Evolutionary conservation across 108 stramenopile species (phyloP).

Genomic region (Cyclotella cryptica): DNA sequence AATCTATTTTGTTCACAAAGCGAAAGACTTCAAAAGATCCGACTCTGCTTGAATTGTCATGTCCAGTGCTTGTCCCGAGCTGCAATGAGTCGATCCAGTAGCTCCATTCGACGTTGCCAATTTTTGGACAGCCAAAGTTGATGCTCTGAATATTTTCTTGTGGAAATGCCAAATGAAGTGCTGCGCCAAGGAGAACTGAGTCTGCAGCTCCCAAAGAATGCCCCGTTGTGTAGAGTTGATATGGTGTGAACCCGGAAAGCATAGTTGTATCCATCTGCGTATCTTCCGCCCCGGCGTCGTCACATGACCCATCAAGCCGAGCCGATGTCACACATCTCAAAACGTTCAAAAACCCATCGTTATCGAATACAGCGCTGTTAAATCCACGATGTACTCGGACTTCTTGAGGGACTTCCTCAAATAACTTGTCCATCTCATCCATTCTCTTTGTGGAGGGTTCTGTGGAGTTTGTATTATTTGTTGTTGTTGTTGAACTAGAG

Average conservation of each 20-base stretch:
- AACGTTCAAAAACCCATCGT: slow-evolving; percentile 35
- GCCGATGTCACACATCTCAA: slow-evolving; percentile 46
- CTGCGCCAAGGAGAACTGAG: slow-evolving; percentile 73
- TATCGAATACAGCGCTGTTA: slow-evolving; percentile 77
- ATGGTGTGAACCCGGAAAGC: slow-evolving; percentile 14
- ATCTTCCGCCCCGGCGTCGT: slow-evolving; percentile 6
- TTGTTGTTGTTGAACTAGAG: slow-evolving; percentile 7
- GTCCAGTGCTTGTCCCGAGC: slow-evolving; percentile 30
- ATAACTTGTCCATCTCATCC: slow-evolving; percentile 19
- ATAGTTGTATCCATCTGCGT: neutral
- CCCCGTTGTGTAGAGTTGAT: slow-evolving; percentile 69
- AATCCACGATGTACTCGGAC: slow-evolving; percentile 80
- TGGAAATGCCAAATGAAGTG: slow-evolving; percentile 53
- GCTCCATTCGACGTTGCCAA: slow-evolving; percentile 68
- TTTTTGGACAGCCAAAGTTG: slow-evolving; percentile 86
- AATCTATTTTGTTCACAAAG: slow-evolving; percentile 74
- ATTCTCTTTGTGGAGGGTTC: neutral
- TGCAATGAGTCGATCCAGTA: slow-evolving; percentile 59
- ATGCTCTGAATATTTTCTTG: slow-evolving; percentile 52
- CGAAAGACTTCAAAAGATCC: slow-evolving; percentile 38
- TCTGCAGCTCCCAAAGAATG: slow-evolving; percentile 86
- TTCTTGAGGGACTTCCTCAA: slow-evolving; percentile 27
- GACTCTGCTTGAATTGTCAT: slow-evolving; percentile 38
- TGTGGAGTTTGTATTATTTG: slow-evolving; percentile 20
- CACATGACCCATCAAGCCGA: slow-evolving; percentile 43